Evolutionary conservation across 768 basidiomycete species (phyloP).

Genomic region (Rhodotorula diobovata): DNA sequence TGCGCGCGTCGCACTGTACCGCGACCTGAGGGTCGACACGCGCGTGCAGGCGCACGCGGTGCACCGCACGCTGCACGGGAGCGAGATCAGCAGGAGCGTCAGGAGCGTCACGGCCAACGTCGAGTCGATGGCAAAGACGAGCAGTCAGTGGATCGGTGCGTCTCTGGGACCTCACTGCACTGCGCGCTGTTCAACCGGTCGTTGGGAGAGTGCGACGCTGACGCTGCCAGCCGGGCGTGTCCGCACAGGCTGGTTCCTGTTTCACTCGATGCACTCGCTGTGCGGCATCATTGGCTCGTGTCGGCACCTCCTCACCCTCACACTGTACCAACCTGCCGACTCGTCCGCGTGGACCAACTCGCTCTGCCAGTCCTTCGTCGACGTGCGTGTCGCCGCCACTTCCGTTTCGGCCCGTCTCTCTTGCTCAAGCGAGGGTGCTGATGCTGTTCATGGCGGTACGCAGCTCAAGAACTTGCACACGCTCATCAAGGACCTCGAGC

Average conservation of each 20-base stretch:
- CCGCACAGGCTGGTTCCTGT: conserved; percentile 35
- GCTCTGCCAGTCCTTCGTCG: conserved; percentile 18
- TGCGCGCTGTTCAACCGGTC: neutral
- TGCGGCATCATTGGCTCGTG: conserved; percentile 40
- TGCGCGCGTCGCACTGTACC: conserved; percentile 21
- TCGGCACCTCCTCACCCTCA: conserved; percentile 22
- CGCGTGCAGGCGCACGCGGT: conserved; percentile 34
- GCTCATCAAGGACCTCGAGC: conserved; percentile 32
- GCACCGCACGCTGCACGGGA: conserved; percentile 36
- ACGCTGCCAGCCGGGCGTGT: neutral
- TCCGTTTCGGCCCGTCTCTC: neutral
- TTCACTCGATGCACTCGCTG: conserved; percentile 40
- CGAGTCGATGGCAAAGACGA: conserved; percentile 30
- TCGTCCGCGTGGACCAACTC: conserved; percentile 29
- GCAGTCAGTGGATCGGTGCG: conserved; percentile 36
- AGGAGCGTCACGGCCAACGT: conserved; percentile 27
- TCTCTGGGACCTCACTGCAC: neutral
- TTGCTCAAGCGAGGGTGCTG: neutral
- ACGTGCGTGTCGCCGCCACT: neutral
- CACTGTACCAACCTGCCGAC: conserved; percentile 25
- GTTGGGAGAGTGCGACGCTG: too few species aligned
- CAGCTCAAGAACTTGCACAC: conserved; percentile 31
- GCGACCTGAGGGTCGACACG: conserved; percentile 25
- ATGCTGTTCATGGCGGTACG: too few species aligned
- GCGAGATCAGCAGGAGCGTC: conserved; percentile 7